Base-by-base conservation (phyloP, 2,329 filamentous ascomycete genomes). In the Blastomyces emzantsi region DNA sequence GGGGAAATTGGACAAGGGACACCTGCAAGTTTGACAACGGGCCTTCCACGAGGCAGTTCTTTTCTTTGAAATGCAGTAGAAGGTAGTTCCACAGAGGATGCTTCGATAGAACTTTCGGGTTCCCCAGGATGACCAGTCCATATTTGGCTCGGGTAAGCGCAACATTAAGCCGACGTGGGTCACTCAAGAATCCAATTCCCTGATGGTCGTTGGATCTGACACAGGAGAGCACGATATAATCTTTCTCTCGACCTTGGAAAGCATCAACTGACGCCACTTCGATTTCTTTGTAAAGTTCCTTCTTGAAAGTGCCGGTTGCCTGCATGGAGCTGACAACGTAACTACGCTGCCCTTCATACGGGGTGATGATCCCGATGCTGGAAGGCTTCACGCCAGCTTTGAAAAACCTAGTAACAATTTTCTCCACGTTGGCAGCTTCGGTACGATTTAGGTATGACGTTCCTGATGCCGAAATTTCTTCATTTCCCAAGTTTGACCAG, bases 261-360 rank as follows among this genome's bases (percentile, higher is more conserved):
- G 94, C 94, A 80, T 99, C 94, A 47, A 99, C 94, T 0, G 93
- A 97, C 4, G 94, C 94, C 51, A 99, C 94, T 76, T 99, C 94
- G 30, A 99, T 93, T 73, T 97, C 93, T 79, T 97, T 97, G 82
- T 99, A 99, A 71, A 89, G 86, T 74, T 99, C 94, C 80, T 99
- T 99, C 81, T 96, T 97, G 82, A 95, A 97, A 0, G 90, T 95
- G 61, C 94, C 94, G 15, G 90, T 94, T 67, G 93, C 92, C 78
- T 99, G 94, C 93, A 99, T 97, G n/a, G 93, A 97, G 74, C 90
- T 96, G 64, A 99, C 94, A 68, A 99, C 92, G 75, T 96, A 99
- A 78, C 92, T 97, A 72, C 94, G 89, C 78, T 99, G 94, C 64
- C 94, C 94, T 79, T 99, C 94, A 75, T 99, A 99, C 62, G 94